phyloP scores from a whole-genome alignment of 176 grass and related monocot genomes.

The Avena insularis region DNA sequence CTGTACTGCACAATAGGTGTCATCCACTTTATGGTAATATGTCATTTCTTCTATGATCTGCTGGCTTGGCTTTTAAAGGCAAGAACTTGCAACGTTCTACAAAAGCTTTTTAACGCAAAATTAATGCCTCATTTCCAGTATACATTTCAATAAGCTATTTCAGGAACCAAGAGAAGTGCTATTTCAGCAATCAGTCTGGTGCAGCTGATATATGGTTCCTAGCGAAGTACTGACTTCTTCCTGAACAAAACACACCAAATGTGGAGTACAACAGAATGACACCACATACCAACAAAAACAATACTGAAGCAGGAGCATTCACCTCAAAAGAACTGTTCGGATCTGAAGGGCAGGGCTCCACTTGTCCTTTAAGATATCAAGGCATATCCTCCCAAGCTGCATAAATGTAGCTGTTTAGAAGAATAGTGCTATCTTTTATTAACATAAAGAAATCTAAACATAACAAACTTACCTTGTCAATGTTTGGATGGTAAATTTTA shows the following conservation, averaged over 20 bases:
- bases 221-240: background rate
- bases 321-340: conserved; percentile 91
- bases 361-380: conserved; percentile 95
- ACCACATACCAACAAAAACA: background rate
- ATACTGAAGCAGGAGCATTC: conserved; percentile 35
- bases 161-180: conserved; percentile 4
- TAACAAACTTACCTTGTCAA: conserved; percentile 75
- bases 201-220: background rate
- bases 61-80: background rate
- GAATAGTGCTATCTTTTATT: background rate
- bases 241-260: conserved; percentile 16
- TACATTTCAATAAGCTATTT: background rate
- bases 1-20: background rate
- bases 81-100: background rate
- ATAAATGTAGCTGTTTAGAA: conserved; percentile 37
- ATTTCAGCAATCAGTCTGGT: conserved; percentile 1
- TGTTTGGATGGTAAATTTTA: conserved; percentile 97
- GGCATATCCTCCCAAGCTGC: conserved; percentile 96
- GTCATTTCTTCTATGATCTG: background rate
- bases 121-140: conserved; percentile 2
- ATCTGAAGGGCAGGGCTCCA: conserved; percentile 95
- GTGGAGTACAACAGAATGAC: background rate
- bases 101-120: background rate
- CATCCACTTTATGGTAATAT: background rate
- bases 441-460: conserved; percentile 35